Evolutionary conservation across 495 filamentous ascomycete species (phyloP).

Genomic region (Penicillium antarcticum): DNA sequence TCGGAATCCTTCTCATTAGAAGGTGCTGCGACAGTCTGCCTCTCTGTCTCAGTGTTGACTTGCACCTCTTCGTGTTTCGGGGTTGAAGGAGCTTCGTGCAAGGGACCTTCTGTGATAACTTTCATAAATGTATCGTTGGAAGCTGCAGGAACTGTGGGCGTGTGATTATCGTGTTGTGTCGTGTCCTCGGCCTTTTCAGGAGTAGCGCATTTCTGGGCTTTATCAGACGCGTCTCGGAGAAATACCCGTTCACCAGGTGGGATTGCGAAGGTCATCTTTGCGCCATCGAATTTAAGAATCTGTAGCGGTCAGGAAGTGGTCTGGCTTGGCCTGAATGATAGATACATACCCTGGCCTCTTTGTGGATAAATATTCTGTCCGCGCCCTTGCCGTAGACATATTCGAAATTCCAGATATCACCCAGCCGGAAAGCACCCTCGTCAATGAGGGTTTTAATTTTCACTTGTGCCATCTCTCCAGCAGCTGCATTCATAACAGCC

Average conservation of each 20-base stretch:
- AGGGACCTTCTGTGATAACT: not conserved
- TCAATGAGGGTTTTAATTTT: conserved; percentile 46
- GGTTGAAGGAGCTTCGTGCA: no score
- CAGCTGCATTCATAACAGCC: conserved; percentile 26
- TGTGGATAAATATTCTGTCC: conserved; percentile 40
- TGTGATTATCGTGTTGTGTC: not conserved
- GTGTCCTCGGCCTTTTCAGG: not conserved
- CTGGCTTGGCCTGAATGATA: not conserved
- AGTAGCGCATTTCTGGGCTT: not conserved
- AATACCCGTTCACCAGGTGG: conserved; percentile 45
- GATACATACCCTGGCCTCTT: conserved; percentile 44
- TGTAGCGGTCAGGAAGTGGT: conserved; percentile 16
- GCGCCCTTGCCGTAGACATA: conserved; percentile 29
- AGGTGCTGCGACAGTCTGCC: not conserved
- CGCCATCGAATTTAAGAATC: conserved; percentile 36
- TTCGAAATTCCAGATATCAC: conserved; percentile 50
- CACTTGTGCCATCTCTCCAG: conserved; percentile 49
- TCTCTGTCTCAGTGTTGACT: not conserved
- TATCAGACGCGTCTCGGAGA: conserved; percentile 12
- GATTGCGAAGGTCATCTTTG: conserved; percentile 38
- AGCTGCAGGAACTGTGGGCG: not conserved
- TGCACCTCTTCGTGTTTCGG: not conserved
- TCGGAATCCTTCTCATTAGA: not conserved
- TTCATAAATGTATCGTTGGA: not conserved
- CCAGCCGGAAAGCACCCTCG: conserved; percentile 43